These are phyloP conservation scores for Suillus variegatus DNA, from an alignment of 768 basidiomycete genomes.

Conservation along the genomic window DNA sequence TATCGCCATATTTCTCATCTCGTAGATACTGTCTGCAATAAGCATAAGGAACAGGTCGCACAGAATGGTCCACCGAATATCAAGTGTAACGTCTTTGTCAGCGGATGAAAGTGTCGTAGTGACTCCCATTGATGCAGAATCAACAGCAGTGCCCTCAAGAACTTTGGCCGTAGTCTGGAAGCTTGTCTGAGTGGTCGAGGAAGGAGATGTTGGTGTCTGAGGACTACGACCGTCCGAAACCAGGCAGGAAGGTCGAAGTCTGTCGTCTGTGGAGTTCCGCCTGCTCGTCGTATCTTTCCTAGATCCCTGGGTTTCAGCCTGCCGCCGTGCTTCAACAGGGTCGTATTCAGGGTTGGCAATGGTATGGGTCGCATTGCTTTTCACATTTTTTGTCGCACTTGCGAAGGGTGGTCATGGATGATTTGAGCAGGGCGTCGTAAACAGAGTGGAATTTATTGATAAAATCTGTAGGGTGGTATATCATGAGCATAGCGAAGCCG, in stretches of 20 bases:
- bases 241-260: conserved; percentile 17
- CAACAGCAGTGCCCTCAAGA: conserved; percentile 57
- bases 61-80: conserved; percentile 98
- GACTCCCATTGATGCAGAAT: conserved; percentile 69
- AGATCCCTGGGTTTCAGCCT: conserved; percentile 33
- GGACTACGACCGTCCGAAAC: conserved; percentile 11
- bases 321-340: conserved; percentile 68
- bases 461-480: conserved; percentile 50
- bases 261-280: conserved; percentile 7
- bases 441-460: conserved; percentile 65
- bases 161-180: conserved; percentile 68
- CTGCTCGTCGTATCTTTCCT: conserved; percentile 23
- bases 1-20: too few relatives aligned
- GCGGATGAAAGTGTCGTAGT: conserved; percentile 79
- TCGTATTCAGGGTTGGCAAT: conserved; percentile 99
- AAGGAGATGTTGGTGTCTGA: conserved; percentile 7
- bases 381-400: conserved; percentile 96
- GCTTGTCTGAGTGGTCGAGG: conserved; percentile 20
- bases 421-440: conserved; percentile 80
- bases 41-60: conserved; percentile 96
- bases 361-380: conserved; percentile 84
- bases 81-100: conserved; percentile 91
- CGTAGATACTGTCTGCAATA: conserved; percentile 97
- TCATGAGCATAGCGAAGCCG: neutral
- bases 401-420: conserved; percentile 75